Evolutionary conservation across 116 monocot species (phyloP).

Genomic region (Dioscorea cayenensis): DNA sequence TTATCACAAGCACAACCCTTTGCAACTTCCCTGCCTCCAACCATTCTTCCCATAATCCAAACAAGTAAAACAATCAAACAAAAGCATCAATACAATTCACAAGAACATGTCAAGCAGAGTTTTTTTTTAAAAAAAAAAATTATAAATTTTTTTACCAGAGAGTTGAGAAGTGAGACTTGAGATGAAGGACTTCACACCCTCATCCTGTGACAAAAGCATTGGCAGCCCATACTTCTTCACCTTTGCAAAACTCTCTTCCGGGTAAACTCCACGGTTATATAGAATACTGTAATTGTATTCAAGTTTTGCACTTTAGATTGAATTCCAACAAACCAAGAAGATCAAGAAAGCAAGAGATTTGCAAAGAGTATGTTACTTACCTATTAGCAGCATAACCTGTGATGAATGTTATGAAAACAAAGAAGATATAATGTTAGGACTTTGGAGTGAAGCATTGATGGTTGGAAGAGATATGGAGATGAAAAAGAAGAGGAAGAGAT

Average conservation of each 20-base stretch:
- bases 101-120: background rate
- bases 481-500: background rate
- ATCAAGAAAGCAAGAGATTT: background rate
- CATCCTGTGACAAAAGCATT: conserved; percentile 88
- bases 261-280: conserved; percentile 90
- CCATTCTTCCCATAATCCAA: conserved; percentile 49
- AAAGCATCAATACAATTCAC: background rate
- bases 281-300: conserved; percentile 49
- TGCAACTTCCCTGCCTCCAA: conserved; percentile 81
- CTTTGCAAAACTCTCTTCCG: conserved; percentile 86
- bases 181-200: conserved; percentile 79
- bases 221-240: conserved; percentile 95
- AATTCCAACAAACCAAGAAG: background rate
- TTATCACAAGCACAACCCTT: conserved; percentile 89
- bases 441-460: background rate
- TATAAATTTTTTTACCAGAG: conserved; percentile 31
- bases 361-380: conserved; percentile 14
- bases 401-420: conserved; percentile 4
- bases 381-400: conserved; percentile 97
- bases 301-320: background rate
- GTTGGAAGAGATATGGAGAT: background rate
- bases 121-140: too few species aligned
- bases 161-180: conserved; percentile 72
- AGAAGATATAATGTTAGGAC: background rate
- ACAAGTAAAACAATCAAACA: background rate